Conservation (phyloP, 768 basidiomycete species). For the Rhizopogon salebrosus region DNA sequence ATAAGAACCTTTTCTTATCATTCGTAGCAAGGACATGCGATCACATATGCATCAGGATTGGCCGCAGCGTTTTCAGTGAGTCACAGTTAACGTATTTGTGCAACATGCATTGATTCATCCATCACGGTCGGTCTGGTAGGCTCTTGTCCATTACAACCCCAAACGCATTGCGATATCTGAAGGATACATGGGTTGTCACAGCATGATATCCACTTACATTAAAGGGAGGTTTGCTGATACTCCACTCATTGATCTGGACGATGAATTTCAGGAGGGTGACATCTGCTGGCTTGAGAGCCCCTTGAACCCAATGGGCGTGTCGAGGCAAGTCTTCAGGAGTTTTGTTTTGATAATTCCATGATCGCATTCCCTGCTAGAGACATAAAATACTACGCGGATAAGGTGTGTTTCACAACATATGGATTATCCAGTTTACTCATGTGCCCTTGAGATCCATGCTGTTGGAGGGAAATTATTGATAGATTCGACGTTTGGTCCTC, state of each 20-base stretch:
- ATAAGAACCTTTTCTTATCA: conserved; percentile 1
- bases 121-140: conserved; percentile 42
- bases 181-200: conserved; percentile 76
- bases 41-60: conserved; percentile 78
- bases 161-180: conserved; percentile 72
- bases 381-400: conserved; percentile 77
- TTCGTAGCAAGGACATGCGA: conserved; percentile 60
- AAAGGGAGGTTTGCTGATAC: conserved; percentile 29
- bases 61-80: conserved; percentile 68
- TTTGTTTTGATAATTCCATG: not conserved
- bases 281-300: conserved; percentile 88
- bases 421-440: not conserved
- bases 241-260: conserved; percentile 63
- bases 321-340: conserved; percentile 41
- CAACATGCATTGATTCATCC: not conserved
- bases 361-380: conserved; percentile 39
- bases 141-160: conserved; percentile 63
- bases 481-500: conserved; percentile 87
- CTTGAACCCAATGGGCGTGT: conserved; percentile 80
- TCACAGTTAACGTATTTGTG: not conserved
- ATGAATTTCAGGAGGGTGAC: conserved; percentile 66
- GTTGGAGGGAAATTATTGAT: conserved; percentile 70
- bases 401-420: conserved; percentile 35
- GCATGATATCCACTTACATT: conserved; percentile 58
- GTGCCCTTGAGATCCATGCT: conserved; percentile 52